Percentiles rank a stretch among this genome's conserved stretches.
These are phyloP conservation scores for Arxiozyma heterogenica DNA, from an alignment of 1,139 yeast species.

Conservation along the genomic window DNA sequence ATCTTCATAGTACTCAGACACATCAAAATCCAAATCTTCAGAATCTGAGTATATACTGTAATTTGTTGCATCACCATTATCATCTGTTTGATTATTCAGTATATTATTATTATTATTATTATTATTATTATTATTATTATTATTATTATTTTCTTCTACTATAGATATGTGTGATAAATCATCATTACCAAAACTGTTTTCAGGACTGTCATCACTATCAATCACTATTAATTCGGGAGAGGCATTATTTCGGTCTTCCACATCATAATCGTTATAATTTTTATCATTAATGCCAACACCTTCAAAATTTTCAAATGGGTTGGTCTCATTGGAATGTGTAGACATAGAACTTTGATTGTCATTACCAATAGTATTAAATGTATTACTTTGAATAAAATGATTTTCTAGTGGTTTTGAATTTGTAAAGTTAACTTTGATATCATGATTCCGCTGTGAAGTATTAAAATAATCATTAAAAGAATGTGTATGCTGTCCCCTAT, in stretches of 20 bases:
- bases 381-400: not conserved
- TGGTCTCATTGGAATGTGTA: not conserved
- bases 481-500: constrained; percentile 2
- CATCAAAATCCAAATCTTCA: constrained; percentile 3
- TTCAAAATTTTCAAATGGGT: constrained; percentile 2
- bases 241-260: not conserved
- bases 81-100: not conserved
- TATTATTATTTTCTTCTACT: not conserved
- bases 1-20: constrained; percentile 6
- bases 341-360: not conserved
- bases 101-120: too few species aligned
- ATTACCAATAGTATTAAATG: not conserved
- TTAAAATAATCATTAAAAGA: not conserved
- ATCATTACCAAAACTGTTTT: not conserved
- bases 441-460: not conserved
- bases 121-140: too few species aligned
- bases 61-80: not conserved
- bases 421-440: constrained; percentile 2
- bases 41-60: not conserved
- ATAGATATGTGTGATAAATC: not conserved
- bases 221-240: not conserved
- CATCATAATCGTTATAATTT: too few species aligned
- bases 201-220: not conserved
- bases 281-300: not conserved
- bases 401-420: constrained; percentile 2